phyloP scores from a whole-genome alignment of 352 stramenopile genomes.

The Pythium utonaiense region DNA sequence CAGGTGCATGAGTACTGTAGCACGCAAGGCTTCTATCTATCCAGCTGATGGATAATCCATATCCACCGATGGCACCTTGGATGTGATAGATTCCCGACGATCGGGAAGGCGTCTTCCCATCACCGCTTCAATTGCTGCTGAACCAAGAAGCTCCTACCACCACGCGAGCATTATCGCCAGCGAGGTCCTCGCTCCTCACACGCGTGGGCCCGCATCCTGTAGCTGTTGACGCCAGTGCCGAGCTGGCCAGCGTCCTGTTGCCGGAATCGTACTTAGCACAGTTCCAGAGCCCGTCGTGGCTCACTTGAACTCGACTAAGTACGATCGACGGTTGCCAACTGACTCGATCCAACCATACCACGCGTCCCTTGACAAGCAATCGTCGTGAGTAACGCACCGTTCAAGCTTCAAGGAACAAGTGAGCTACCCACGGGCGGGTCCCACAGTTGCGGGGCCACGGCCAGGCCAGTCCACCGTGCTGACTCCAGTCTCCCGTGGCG shows the following conservation, averaged over 20 bases:
- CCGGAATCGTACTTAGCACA: not conserved
- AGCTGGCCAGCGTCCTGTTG: not conserved
- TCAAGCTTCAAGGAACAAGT: not conserved
- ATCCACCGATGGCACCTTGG: too few species aligned
- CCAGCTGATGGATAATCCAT: conserved; percentile 7
- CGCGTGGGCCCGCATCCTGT: too few species aligned
- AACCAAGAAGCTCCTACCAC: too few species aligned
- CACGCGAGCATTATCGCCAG: not conserved
- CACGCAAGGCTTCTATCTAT: not conserved
- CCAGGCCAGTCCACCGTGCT: too few species aligned
- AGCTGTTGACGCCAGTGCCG: not conserved
- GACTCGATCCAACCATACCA: not conserved
- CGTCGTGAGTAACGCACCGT: not conserved
- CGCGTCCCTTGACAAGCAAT: conserved; percentile 2
- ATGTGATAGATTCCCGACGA: not conserved
- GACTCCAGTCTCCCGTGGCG: too few species aligned
- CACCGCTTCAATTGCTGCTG: not conserved
- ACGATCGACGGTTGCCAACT: not conserved
- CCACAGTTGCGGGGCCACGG: not conserved
- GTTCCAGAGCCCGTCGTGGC: not conserved
- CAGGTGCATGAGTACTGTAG: not conserved
- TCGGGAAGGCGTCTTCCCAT: not conserved
- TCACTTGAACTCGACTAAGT: not conserved
- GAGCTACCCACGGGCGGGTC: not conserved
- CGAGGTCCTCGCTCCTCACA: too few species aligned